phyloP scores from a whole-genome alignment of 1,284 basidiomycete genomes.

The Takashimella koratensis region DNA sequence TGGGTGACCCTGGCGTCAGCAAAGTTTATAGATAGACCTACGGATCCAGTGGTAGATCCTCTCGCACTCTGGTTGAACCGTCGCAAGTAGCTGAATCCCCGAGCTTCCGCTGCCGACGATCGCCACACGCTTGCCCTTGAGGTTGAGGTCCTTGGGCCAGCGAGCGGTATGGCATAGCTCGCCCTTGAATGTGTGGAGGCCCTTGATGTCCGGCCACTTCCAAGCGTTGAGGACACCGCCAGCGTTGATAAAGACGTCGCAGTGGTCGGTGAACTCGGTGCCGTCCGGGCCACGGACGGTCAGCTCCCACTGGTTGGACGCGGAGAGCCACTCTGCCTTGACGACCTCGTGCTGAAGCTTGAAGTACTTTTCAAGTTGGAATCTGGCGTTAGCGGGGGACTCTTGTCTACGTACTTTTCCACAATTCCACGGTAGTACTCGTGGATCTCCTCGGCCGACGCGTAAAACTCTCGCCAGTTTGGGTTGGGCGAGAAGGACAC shows the following conservation, averaged over 20 bases:
- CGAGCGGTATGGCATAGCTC: constrained; percentile 25
- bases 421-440: constrained; percentile 26
- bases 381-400: constrained; percentile 3
- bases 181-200: constrained; percentile 30
- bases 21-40: constrained; percentile 8
- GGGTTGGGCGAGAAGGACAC: constrained; percentile 24
- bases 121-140: constrained; percentile 12
- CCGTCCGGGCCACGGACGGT: constrained; percentile 11
- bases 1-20: constrained; percentile 18
- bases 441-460: constrained; percentile 26
- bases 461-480: constrained; percentile 26
- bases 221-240: constrained; percentile 24
- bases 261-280: constrained; percentile 15
- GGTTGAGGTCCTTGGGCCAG: constrained; percentile 20
- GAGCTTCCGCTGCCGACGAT: constrained; percentile 19
- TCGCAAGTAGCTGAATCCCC: constrained; percentile 26
- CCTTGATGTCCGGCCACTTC: constrained; percentile 34
- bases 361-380: constrained; percentile 22
- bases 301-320: constrained; percentile 29
- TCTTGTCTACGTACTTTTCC: constrained; percentile 13
- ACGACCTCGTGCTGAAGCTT: constrained; percentile 27
- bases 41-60: constrained; percentile 27
- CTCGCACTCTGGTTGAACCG: constrained; percentile 18
- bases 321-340: constrained; percentile 24
- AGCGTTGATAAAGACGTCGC: constrained; percentile 37